phyloP scores from a whole-genome alignment of 176 grass and related monocot species.

The Oropetium thomaeum region DNA sequence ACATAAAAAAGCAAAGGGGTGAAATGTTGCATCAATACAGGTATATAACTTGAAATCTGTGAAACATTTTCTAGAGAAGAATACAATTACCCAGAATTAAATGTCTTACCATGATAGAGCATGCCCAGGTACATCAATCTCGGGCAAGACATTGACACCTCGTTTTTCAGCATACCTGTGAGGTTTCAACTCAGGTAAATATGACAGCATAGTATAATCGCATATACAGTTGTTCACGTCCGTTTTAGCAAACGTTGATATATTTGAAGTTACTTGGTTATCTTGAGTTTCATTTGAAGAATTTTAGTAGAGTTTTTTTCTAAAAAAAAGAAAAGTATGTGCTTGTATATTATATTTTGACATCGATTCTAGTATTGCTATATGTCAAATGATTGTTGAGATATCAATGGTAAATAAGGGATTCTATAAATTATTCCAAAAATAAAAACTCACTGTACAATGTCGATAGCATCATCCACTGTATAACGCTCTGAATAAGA shows the following conservation, averaged over 20 bases:
- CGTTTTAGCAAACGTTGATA: not conserved
- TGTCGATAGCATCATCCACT: slow-evolving; percentile 74
- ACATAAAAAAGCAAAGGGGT: not conserved
- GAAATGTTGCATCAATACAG: not conserved
- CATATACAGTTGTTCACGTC: slow-evolving; percentile 6
- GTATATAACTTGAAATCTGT: not conserved
- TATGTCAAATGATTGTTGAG: not conserved
- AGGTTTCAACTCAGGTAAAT: slow-evolving; percentile 26
- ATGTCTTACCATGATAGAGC: slow-evolving; percentile 74
- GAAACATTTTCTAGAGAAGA: not conserved
- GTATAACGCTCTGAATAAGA: slow-evolving; percentile 96
- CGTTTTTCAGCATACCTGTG: slow-evolving; percentile 85
- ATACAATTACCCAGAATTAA: not conserved
- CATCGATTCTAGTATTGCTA: slow-evolving; percentile 5
- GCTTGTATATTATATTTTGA: not conserved
- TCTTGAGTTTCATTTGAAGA: not conserved
- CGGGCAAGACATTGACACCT: slow-evolving; percentile 89
- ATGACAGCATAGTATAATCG: not conserved
- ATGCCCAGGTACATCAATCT: slow-evolving; percentile 98
- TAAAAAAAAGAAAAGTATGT: not conserved
- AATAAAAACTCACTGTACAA: slow-evolving; percentile 74
- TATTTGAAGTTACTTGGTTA: not conserved
- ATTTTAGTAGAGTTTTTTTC: not conserved
- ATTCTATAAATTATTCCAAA: no score
- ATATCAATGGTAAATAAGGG: no score